Evolutionary conservation across 2,329 filamentous ascomycete species (phyloP).

Genomic region (Colletotrichum musae): DNA sequence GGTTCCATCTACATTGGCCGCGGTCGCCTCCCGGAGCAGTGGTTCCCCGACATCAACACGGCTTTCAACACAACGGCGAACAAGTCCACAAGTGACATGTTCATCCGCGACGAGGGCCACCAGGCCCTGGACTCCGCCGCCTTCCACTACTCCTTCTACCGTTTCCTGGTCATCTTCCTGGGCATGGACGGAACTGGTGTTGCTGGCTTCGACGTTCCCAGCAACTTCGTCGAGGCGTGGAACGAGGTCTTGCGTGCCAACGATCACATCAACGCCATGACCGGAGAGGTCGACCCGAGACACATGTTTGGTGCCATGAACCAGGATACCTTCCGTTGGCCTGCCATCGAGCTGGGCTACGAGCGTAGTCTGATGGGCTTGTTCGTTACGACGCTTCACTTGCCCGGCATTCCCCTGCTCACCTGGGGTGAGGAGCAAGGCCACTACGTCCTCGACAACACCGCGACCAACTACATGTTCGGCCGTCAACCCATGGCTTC

Average conservation of each 20-base stretch:
- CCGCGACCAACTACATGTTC: constrained; percentile 75
- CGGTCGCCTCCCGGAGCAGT: constrained; percentile 61
- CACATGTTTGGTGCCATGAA: constrained; percentile 77
- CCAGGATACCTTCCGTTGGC: constrained; percentile 77
- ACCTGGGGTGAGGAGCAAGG: constrained; percentile 78
- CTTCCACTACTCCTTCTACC: constrained; percentile 56
- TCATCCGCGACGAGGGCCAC: constrained; percentile 70
- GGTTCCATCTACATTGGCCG: constrained; percentile 74
- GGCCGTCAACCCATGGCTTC: constrained; percentile 75
- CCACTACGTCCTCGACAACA: constrained; percentile 75
- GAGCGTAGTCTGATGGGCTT: constrained; percentile 70
- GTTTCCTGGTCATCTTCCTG: constrained; percentile 49
- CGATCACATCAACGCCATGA: constrained; percentile 72
- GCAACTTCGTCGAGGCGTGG: constrained; percentile 65
- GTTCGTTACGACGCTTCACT: constrained; percentile 71
- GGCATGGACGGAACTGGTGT: constrained; percentile 52
- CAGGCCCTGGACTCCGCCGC: constrained; percentile 61
- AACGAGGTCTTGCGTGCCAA: constrained; percentile 70
- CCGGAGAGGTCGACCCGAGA: constrained; percentile 73
- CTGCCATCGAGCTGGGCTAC: constrained; percentile 69
- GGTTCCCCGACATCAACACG: constrained; percentile 41
- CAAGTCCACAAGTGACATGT: constrained; percentile 47
- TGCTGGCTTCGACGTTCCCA: constrained; percentile 49
- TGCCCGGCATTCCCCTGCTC: constrained; percentile 74
- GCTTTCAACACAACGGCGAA: constrained; percentile 42